These are phyloP conservation scores for Candida silvicultrix DNA, from an alignment of 805 yeast genomes.

Conservation along the genomic window DNA sequence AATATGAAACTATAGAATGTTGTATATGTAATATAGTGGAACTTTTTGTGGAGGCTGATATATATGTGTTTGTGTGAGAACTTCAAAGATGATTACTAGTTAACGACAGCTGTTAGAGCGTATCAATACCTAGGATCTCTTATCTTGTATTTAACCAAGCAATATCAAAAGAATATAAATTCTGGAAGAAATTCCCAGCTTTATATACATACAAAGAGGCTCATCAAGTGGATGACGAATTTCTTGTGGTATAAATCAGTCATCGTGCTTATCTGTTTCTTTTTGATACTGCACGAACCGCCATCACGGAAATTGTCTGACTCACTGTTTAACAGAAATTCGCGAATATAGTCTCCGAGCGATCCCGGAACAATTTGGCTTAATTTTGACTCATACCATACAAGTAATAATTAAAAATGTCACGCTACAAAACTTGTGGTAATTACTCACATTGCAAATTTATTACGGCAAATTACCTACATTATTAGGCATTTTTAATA, in stretches of 20 bases:
- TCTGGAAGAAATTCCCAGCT: not conserved
- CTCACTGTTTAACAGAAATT: no score
- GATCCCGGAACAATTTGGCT: not conserved
- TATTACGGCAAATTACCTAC: no score
- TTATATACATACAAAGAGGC: no score
- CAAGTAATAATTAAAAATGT: not conserved
- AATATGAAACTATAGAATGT: no score
- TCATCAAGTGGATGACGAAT: not conserved
- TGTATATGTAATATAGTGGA: no score
- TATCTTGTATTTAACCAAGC: not conserved
- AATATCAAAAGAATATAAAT: not conserved
- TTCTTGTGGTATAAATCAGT: not conserved
- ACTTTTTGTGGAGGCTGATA: no score
- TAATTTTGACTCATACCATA: not conserved
- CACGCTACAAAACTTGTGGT: no score
- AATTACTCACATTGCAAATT: no score
- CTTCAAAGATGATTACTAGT: not conserved
- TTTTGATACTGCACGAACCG: not conserved
- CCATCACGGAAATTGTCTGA: not conserved
- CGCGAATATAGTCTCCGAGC: not conserved
- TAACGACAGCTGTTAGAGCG: not conserved
- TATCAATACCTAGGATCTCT: not conserved
- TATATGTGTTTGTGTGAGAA: not conserved
- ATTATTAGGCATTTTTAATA: no score
- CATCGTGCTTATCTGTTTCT: not conserved